Percentiles rank a stretch among this genome's conserved stretches.
phyloP scores from a whole-genome alignment of 108 stramenopile genomes.

The Stephanodiscus triporus region DNA sequence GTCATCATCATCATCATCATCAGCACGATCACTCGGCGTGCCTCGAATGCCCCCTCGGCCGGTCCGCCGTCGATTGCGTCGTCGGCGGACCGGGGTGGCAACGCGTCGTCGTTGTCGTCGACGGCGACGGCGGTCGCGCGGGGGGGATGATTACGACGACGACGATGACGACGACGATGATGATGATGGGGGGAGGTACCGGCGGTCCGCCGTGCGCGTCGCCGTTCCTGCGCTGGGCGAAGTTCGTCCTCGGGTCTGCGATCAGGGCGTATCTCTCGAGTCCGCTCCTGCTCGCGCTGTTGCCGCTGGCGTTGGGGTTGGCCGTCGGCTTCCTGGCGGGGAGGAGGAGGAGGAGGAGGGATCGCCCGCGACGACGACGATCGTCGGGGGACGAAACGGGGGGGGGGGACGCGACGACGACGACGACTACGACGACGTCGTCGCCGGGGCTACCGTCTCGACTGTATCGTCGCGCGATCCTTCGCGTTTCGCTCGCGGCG shows the following conservation, averaged over 20 bases:
- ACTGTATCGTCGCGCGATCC: conserved; percentile 5
- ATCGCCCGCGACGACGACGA: neutral
- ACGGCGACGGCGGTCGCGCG: too few relatives aligned
- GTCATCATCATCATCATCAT: neutral
- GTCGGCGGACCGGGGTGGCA: too few relatives aligned
- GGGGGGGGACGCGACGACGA: neutral
- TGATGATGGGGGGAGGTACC: neutral
- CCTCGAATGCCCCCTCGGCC: neutral
- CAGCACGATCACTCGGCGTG: neutral
- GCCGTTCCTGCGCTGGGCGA: conserved; percentile 55
- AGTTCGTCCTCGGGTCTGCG: conserved; percentile 54
- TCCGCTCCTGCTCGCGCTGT: conserved; percentile 53
- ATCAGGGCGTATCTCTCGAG: conserved; percentile 60
- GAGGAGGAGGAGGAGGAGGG: neutral
- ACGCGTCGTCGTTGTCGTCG: too few relatives aligned
- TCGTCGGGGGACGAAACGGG: neutral
- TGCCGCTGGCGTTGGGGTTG: conserved; percentile 61
- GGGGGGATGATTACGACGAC: neutral
- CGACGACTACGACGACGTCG: neutral
- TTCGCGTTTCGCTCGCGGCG: neutral
- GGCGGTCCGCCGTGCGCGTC: conserved; percentile 25
- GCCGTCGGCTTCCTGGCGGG: conserved; percentile 59
- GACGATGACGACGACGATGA: conserved; percentile 1
- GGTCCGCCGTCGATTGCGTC: too few relatives aligned
- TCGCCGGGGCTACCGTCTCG: neutral